phyloP scores from a whole-genome alignment of 2,329 filamentous ascomycete genomes.

The Scopulariopsis brevicaulis region DNA sequence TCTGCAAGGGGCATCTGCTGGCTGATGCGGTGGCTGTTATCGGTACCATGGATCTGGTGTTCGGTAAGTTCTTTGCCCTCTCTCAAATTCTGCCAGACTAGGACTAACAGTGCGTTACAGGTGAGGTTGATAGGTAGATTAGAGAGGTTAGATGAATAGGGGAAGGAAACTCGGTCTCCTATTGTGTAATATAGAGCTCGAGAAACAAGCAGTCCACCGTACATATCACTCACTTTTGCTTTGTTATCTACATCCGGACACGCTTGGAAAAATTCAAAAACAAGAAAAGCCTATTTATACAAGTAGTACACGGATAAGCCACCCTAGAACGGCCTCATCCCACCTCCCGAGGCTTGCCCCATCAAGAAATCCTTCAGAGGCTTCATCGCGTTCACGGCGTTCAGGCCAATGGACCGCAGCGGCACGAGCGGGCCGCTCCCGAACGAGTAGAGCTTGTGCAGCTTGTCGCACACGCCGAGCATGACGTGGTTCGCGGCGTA shows the following conservation, averaged over 20 bases:
- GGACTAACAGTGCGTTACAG: slow-evolving; percentile 27
- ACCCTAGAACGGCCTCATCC: slow-evolving; percentile 28
- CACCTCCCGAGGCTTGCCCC: slow-evolving; percentile 53
- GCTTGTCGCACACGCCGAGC: slow-evolving; percentile 73
- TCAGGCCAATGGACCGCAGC: slow-evolving; percentile 65
- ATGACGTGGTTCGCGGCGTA: slow-evolving; percentile 75
- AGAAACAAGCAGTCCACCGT: slow-evolving; percentile 11
- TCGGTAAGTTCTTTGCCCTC: slow-evolving; percentile 48
- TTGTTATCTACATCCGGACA: background rate
- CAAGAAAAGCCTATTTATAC: slow-evolving; percentile 6
- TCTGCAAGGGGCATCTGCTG: slow-evolving; percentile 82
- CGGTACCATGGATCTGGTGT: slow-evolving; percentile 80
- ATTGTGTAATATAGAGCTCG: slow-evolving; percentile 14
- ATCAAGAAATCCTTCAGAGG: slow-evolving; percentile 80
- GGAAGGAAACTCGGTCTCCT: slow-evolving; percentile 8
- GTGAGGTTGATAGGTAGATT: slow-evolving; percentile 48
- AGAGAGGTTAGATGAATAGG: slow-evolving; percentile 1
- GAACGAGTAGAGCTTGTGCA: slow-evolving; percentile 86
- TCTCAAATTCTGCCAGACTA: background rate
- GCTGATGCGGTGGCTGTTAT: slow-evolving; percentile 97
- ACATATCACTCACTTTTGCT: slow-evolving; percentile 11
- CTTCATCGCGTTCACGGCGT: slow-evolving; percentile 61
- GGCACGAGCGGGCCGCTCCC: slow-evolving; percentile 70
- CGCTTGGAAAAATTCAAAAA: background rate
- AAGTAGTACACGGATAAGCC: background rate